Evolutionary conservation across 371 early-diverging fungal genomes (phyloP).

Genomic region (Chytridium lagenaria): DNA sequence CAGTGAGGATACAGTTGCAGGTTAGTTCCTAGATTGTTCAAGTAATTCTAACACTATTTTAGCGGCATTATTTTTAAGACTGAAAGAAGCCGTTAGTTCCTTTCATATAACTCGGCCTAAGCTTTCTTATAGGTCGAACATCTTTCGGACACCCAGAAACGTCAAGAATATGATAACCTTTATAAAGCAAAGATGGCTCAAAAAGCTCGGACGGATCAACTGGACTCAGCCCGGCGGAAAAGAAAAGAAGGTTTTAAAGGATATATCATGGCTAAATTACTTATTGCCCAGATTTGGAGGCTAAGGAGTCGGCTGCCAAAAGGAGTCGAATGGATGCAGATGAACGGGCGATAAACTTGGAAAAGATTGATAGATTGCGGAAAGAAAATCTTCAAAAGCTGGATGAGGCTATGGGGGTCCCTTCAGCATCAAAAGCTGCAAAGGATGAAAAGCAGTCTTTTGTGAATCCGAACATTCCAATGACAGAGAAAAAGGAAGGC

Average conservation of each 20-base stretch:
- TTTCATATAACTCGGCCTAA: too few species aligned
- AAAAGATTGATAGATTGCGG: conserved; percentile 43
- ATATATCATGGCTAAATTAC: background rate
- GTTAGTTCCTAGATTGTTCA: conserved; percentile 16
- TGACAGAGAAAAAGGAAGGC: too few species aligned
- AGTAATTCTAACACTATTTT: conserved; percentile 8
- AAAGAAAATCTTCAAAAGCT: conserved; percentile 43
- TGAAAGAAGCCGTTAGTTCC: background rate
- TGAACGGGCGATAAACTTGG: conserved; percentile 4
- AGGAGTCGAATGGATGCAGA: conserved; percentile 20
- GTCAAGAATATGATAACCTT: conserved; percentile 51
- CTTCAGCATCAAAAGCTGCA: too few species aligned
- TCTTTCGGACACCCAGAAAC: conserved; percentile 52
- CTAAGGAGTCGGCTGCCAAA: conserved; percentile 34
- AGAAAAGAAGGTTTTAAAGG: conserved; percentile 18
- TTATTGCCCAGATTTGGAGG: conserved; percentile 30
- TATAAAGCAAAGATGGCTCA: conserved; percentile 42
- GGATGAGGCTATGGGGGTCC: conserved; percentile 11
- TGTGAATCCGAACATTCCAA: too few species aligned
- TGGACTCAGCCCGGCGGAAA: conserved; percentile 37
- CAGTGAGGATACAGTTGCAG: conserved; percentile 30
- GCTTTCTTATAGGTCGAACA: conserved; percentile 49
- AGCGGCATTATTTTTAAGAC: background rate
- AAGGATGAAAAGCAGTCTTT: too few species aligned
- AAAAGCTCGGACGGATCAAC: conserved; percentile 33